Percentiles rank a stretch among this genome's conserved stretches.
Evolutionary conservation across 1,284 basidiomycete genomes (phyloP).

Genomic region (Tausonia pullulans): DNA sequence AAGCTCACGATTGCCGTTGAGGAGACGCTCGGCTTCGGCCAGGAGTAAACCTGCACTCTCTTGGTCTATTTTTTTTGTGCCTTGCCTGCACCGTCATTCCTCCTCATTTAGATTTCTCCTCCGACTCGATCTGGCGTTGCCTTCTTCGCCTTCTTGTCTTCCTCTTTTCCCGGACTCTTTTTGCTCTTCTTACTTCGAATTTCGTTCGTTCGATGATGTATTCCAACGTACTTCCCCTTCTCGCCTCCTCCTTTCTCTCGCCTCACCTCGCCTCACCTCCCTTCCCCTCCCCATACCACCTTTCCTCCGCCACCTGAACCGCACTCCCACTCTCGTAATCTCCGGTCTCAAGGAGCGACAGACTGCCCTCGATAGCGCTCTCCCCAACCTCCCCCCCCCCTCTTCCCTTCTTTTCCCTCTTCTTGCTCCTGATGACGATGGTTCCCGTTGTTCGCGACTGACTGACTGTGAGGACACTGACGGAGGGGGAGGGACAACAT

Average conservation of each 20-base stretch:
- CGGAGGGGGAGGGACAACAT: neutral
- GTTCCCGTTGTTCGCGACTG: neutral
- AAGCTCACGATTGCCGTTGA: conserved; percentile 84
- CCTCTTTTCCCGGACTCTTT: neutral
- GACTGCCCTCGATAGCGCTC: neutral
- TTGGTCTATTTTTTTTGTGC: neutral
- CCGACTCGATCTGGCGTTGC: neutral
- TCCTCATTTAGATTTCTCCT: neutral
- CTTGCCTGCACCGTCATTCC: neutral
- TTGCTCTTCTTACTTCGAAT: neutral
- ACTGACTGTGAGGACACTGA: neutral
- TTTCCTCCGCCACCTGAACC: neutral
- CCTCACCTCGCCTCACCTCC: neutral
- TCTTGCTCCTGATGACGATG: neutral
- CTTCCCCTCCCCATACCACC: neutral
- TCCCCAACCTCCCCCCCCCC: neutral
- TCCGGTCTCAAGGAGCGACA: neutral
- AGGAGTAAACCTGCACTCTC: conserved; percentile 2
- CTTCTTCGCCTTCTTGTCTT: neutral
- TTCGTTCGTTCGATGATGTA: neutral
- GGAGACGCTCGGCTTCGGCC: conserved; percentile 41
- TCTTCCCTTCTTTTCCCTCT: neutral
- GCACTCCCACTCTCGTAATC: neutral
- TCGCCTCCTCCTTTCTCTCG: neutral
- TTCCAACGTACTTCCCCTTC: neutral